Evolutionary conservation across 257 asterid species (phyloP).

Genomic region (Nicotiana paniculata): DNA sequence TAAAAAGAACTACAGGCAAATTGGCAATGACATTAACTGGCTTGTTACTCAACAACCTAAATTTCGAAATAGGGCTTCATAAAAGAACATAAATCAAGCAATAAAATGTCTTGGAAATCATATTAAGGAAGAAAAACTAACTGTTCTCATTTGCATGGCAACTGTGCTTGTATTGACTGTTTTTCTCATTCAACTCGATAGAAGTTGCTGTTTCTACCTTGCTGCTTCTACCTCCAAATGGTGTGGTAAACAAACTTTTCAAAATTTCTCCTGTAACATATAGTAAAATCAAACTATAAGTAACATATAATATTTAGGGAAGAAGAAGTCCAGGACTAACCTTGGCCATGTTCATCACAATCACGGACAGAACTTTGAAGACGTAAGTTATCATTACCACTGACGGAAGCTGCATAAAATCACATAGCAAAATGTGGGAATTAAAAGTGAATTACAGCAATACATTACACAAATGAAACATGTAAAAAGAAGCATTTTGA

Average conservation of each 20-base stretch:
- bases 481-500: neutral
- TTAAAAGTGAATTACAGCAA: neutral
- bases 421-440: neutral
- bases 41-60: neutral
- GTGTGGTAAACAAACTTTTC: constrained; percentile 19
- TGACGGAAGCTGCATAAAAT: neutral
- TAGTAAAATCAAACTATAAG: neutral
- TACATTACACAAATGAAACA: neutral
- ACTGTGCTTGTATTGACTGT: constrained; percentile 2
- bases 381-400: neutral
- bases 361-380: neutral
- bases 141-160: constrained; percentile 11
- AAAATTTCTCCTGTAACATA: constrained; percentile 31
- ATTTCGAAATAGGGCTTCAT: neutral
- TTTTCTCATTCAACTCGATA: constrained; percentile 9
- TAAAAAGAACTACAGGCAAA: neutral
- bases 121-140: neutral
- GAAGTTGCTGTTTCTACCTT: constrained; percentile 1
- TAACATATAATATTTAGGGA: neutral
- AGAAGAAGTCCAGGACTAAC: neutral
- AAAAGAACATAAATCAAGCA: neutral
- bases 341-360: neutral
- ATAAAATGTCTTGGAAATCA: neutral
- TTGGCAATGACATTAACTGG: neutral
- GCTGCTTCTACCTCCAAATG: constrained; percentile 10